Percentiles rank a stretch among this genome's conserved stretches.
phyloP scores from a whole-genome alignment of 2,329 filamentous ascomycete genomes.

The Fusarium setosum region DNA sequence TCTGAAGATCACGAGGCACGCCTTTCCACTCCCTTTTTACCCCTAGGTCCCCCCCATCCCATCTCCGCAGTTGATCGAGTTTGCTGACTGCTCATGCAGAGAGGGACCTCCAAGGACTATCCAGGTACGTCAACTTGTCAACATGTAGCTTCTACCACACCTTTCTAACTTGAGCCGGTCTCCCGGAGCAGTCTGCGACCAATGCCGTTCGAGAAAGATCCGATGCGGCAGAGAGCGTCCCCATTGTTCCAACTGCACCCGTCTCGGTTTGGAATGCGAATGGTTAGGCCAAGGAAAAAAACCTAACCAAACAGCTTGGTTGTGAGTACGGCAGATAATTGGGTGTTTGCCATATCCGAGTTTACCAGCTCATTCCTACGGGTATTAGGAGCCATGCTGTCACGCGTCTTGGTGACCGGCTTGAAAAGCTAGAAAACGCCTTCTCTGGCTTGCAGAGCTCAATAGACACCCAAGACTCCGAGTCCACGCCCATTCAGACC shows the following conservation, averaged over 20 bases:
- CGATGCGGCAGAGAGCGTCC: constrained; percentile 18
- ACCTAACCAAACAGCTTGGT: constrained; percentile 10
- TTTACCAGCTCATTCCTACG: background rate
- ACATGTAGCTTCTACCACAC: background rate
- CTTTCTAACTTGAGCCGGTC: background rate
- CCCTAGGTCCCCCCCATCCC: background rate
- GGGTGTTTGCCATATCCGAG: background rate
- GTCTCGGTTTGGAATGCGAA: constrained; percentile 14
- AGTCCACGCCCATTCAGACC: background rate
- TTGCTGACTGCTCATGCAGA: constrained; percentile 2
- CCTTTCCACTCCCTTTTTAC: background rate
- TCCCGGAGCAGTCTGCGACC: constrained; percentile 4
- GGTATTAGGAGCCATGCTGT: constrained; percentile 10
- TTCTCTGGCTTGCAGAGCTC: constrained; percentile 8
- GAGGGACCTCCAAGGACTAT: constrained; percentile 10
- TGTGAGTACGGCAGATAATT: background rate
- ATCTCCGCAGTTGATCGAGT: background rate
- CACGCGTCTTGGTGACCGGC: constrained; percentile 11
- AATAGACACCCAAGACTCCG: background rate
- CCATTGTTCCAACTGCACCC: constrained; percentile 16
- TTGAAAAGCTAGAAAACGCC: constrained; percentile 10
- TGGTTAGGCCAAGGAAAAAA: constrained; percentile 18
- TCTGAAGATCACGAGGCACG: constrained; percentile 12
- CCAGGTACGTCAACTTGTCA: background rate
- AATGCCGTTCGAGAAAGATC: constrained; percentile 19